These are phyloP conservation scores for Cyberlindnera saturnus DNA, from an alignment of 805 yeast species.

Conservation along the genomic window DNA sequence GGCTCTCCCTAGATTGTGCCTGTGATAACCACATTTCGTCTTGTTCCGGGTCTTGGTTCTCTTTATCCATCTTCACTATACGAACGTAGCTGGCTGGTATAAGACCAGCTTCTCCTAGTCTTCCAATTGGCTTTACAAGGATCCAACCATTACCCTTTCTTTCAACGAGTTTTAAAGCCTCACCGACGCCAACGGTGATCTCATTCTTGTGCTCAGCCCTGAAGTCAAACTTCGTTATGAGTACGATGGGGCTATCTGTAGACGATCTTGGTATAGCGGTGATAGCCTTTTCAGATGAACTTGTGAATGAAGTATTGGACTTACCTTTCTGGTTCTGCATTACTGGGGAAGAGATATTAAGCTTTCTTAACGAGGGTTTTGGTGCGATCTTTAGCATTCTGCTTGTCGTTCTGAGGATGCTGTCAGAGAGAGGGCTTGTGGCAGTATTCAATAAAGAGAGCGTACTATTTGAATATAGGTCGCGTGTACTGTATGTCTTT, in stretches of 20 bases:
- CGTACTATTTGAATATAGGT: too few relatives aligned
- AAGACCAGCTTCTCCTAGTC: constrained; percentile 39
- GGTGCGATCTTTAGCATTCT: constrained; percentile 9
- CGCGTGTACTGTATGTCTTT: too few relatives aligned
- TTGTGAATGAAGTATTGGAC: too few relatives aligned
- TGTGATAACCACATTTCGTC: constrained; percentile 18
- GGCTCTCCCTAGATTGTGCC: neutral
- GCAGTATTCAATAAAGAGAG: too few relatives aligned
- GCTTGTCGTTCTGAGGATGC: neutral
- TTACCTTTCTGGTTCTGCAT: too few relatives aligned
- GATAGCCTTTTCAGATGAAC: neutral
- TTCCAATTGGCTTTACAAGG: constrained; percentile 47
- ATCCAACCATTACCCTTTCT: constrained; percentile 49
- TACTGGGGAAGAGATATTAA: too few relatives aligned
- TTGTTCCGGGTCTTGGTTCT: constrained; percentile 8
- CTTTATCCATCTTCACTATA: constrained; percentile 37
- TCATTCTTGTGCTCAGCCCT: constrained; percentile 39
- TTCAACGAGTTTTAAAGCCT: constrained; percentile 43
- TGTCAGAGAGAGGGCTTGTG: too few relatives aligned
- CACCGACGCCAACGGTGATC: constrained; percentile 42
- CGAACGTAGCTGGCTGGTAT: constrained; percentile 46
- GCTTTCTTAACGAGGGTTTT: too few relatives aligned
- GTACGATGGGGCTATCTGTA: constrained; percentile 20
- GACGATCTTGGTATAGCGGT: neutral
- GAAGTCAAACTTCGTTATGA: constrained; percentile 42